A percentile compares a stretch with the other conserved stretches of the same genome.
Conservation (phyloP, 768 basidiomycete species). For the Tylopilus subfusipes region DNA sequence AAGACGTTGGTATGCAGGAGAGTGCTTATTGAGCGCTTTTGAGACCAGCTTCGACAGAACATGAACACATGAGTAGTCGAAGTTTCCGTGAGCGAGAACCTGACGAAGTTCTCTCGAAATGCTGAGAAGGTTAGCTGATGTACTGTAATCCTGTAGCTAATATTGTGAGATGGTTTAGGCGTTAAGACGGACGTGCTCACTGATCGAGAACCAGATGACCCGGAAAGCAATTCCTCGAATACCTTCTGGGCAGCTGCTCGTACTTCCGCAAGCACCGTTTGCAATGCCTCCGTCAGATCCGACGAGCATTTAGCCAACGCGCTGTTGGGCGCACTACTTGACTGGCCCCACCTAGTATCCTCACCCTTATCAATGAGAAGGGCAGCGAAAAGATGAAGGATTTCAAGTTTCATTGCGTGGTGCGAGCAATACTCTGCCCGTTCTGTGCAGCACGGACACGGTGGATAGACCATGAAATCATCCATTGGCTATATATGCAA, state of each 20-base stretch:
- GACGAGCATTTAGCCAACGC: constrained; percentile 6
- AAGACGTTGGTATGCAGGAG: constrained; percentile 35
- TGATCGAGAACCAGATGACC: not conserved
- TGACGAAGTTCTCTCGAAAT: constrained; percentile 43
- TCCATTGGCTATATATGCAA: constrained; percentile 46
- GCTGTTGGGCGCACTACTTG: not conserved
- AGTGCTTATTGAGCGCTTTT: constrained; percentile 36
- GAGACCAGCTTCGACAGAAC: constrained; percentile 55
- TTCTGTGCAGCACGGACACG: constrained; percentile 28
- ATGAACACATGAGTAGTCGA: constrained; percentile 68
- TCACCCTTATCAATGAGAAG: constrained; percentile 37
- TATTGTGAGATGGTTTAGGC: not conserved
- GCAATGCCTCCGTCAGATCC: constrained; percentile 19
- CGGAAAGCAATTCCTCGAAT: constrained; percentile 21
- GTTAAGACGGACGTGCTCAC: constrained; percentile 24
- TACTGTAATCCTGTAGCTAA: constrained; percentile 31
- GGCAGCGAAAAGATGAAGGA: constrained; percentile 40
- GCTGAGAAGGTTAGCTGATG: constrained; percentile 36
- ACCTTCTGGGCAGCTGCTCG: constrained; percentile 12
- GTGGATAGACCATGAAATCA: constrained; percentile 43
- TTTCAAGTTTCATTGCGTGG: constrained; percentile 39
- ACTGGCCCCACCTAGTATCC: not conserved
- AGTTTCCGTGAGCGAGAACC: constrained; percentile 34
- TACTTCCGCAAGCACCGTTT: constrained; percentile 22
- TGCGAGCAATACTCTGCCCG: constrained; percentile 20